These are phyloP conservation scores for Bacterosira constricta DNA, from an alignment of 108 stramenopile genomes.

Conservation along the genomic window DNA sequence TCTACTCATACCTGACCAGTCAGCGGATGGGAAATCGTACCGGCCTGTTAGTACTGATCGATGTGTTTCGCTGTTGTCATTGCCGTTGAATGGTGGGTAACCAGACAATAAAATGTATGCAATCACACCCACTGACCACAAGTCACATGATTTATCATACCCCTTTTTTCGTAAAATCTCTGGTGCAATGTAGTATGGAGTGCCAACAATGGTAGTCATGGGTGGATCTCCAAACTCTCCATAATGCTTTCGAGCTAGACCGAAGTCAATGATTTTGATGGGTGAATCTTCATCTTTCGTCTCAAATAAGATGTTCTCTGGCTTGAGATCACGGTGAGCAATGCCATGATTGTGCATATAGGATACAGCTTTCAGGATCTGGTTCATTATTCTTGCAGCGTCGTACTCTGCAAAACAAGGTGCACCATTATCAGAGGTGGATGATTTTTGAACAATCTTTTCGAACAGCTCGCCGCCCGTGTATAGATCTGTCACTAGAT, in stretches of 20 bases:
- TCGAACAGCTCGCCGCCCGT: conserved; percentile 86
- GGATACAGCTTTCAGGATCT: conserved; percentile 60
- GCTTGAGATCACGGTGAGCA: conserved; percentile 76
- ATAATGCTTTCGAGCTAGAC: conserved; percentile 46
- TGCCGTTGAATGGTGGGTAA: conserved; percentile 89
- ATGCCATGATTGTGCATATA: conserved; percentile 71
- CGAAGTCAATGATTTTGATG: conserved; percentile 63
- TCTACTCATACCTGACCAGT: conserved; percentile 49
- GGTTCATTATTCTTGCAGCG: conserved; percentile 47
- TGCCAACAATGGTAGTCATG: conserved; percentile 40
- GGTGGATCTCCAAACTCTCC: conserved; percentile 21
- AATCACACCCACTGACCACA: conserved; percentile 95
- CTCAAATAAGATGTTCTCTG: background rate
- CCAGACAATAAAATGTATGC: conserved; percentile 87
- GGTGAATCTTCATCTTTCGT: background rate
- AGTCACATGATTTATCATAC: conserved; percentile 72
- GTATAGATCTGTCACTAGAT: conserved; percentile 84
- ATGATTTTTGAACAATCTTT: conserved; percentile 62
- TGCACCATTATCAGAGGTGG: conserved; percentile 44
- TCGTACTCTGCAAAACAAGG: conserved; percentile 51
- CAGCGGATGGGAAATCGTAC: conserved; percentile 34
- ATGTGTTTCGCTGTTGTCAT: conserved; percentile 20
- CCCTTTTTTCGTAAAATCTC: conserved; percentile 51
- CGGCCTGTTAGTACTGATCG: background rate
- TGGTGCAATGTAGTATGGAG: conserved; percentile 67